phyloP scores from a whole-genome alignment of 2,329 filamentous ascomycete species.

The Fusarium acutatum region DNA sequence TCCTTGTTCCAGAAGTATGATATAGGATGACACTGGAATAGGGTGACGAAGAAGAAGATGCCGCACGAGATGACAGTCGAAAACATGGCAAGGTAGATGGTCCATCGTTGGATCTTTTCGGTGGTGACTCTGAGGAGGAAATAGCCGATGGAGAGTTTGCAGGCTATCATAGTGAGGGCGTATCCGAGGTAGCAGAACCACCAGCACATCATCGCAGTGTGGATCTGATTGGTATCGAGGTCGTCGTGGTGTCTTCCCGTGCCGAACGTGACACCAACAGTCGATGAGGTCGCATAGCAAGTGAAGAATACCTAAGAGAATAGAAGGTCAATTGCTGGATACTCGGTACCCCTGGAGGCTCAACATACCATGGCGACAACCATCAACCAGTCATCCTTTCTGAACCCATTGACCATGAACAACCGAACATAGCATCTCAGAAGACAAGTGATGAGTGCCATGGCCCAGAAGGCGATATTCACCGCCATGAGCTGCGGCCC shows the following conservation, averaged over 20 bases:
- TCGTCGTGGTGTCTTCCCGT: slow-evolving; percentile 48
- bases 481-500: slow-evolving; percentile 46
- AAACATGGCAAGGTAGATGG: slow-evolving; percentile 43
- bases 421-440: slow-evolving; percentile 47
- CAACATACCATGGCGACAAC: slow-evolving; percentile 41
- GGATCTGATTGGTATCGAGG: slow-evolving; percentile 32
- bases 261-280: slow-evolving; percentile 45
- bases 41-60: slow-evolving; percentile 45
- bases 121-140: slow-evolving; percentile 47
- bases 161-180: slow-evolving; percentile 37
- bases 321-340: slow-evolving; percentile 8
- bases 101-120: slow-evolving; percentile 27
- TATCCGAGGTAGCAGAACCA: slow-evolving; percentile 45
- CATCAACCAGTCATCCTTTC: slow-evolving; percentile 51
- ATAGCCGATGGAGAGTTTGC: slow-evolving; percentile 48
- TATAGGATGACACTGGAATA: slow-evolving; percentile 44
- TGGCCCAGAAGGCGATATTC: slow-evolving; percentile 40
- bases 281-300: slow-evolving; percentile 21
- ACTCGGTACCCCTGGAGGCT: neutral
- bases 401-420: slow-evolving; percentile 47
- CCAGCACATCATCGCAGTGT: slow-evolving; percentile 44
- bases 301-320: slow-evolving; percentile 37
- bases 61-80: slow-evolving; percentile 40
- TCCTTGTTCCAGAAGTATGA: slow-evolving; percentile 43
- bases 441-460: slow-evolving; percentile 39